phyloP scores from a whole-genome alignment of 2,329 filamentous ascomycete species.

The Pseudogymnoascus destructans region DNA sequence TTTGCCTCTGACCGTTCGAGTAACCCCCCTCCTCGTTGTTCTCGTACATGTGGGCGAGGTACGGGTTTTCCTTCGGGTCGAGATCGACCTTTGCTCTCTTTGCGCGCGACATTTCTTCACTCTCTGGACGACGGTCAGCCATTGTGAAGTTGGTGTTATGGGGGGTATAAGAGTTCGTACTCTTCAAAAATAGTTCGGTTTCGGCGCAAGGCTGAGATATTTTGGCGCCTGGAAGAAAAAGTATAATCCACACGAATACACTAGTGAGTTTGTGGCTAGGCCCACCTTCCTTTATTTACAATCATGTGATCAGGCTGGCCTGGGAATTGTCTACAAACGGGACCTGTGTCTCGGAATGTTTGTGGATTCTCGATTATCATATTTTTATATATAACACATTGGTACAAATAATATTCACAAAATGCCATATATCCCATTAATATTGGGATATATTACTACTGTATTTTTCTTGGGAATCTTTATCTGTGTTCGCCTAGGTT shows the following conservation, averaged over 20 bases:
- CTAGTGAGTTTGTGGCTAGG: conserved; percentile 1
- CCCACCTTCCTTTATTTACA: neutral
- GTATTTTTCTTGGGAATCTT: neutral
- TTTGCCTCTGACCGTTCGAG: conserved; percentile 22
- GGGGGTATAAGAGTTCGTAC: conserved; percentile 8
- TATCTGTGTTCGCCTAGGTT: conserved; percentile 5
- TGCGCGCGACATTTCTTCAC: conserved; percentile 34
- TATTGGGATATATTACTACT: conserved; percentile 1
- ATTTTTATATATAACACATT: conserved; percentile 3
- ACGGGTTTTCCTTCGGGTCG: conserved; percentile 59
- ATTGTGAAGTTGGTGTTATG: conserved; percentile 26
- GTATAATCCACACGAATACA: neutral
- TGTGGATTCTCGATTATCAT: conserved; percentile 2
- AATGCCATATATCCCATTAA: neutral
- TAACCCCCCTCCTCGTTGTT: conserved; percentile 27
- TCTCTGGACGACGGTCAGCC: conserved; percentile 43
- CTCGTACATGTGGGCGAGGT: conserved; percentile 80
- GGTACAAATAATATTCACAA: neutral
- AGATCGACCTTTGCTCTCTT: conserved; percentile 32
- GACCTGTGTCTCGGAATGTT: neutral
- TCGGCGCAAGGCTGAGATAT: conserved; percentile 10
- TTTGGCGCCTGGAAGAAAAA: conserved; percentile 8
- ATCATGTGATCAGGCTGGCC: conserved; percentile 3
- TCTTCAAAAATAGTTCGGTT: conserved; percentile 1
- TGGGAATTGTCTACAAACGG: conserved; percentile 1